These are phyloP conservation scores for Mortierella alpina DNA, from an alignment of 192 early-diverging fungal species.

Conservation along the genomic window DNA sequence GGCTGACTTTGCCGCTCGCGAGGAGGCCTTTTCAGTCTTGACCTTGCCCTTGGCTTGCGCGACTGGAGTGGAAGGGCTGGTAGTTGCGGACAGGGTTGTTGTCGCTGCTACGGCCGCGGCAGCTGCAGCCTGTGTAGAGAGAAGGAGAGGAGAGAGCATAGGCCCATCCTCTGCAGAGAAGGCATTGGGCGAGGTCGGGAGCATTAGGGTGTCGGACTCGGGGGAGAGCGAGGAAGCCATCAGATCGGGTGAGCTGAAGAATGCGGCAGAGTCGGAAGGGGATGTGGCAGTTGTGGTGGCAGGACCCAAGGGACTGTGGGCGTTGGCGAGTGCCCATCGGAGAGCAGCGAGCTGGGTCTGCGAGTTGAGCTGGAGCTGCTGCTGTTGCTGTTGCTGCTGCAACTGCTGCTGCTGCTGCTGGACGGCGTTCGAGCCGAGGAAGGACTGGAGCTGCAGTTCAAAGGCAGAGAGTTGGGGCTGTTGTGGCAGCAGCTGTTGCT, in stretches of 20 bases:
- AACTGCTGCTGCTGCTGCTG: slow-evolving; percentile 44
- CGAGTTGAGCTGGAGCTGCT: slow-evolving; percentile 41
- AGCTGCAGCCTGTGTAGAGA: slow-evolving; percentile 13
- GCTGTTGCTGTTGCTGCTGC: slow-evolving; percentile 40
- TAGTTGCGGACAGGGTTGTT: background rate
- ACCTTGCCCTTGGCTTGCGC: background rate
- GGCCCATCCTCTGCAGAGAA: slow-evolving; percentile 32
- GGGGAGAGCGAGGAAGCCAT: slow-evolving; percentile 42
- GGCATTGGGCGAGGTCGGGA: slow-evolving; percentile 38
- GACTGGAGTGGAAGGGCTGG: background rate
- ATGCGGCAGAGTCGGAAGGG: slow-evolving; percentile 43
- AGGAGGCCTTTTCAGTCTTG: slow-evolving; percentile 37
- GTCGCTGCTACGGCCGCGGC: background rate
- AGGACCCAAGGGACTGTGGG: background rate
- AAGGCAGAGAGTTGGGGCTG: slow-evolving; percentile 26
- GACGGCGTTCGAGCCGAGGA: slow-evolving; percentile 39
- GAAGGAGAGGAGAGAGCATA: slow-evolving; percentile 33
- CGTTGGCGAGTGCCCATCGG: slow-evolving; percentile 34
- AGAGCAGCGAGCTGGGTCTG: slow-evolving; percentile 44
- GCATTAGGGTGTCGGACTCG: slow-evolving; percentile 37
- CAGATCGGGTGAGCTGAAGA: slow-evolving; percentile 50
- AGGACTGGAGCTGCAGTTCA: slow-evolving; percentile 41
- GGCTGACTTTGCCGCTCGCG: slow-evolving; percentile 6
- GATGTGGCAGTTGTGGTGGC: slow-evolving; percentile 15
- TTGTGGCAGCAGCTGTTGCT: slow-evolving; percentile 8